Evolutionary conservation across 805 yeast genomes (phyloP).

Genomic region (Wickerhamiella nectarea): DNA sequence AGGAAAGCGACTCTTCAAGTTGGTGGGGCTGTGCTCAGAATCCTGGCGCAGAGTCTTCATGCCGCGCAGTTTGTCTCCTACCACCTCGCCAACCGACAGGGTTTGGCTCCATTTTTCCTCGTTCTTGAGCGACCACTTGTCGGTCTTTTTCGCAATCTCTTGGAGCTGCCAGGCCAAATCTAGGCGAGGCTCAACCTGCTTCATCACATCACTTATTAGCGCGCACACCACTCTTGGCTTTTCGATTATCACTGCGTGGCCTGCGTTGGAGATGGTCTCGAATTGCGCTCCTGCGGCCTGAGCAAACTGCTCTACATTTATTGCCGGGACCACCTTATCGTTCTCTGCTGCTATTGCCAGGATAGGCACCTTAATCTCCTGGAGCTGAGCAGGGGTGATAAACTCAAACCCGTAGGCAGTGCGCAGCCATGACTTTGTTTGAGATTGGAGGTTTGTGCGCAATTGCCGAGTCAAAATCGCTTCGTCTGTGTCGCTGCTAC

Average conservation of each 20-base stretch:
- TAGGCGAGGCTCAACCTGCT: constrained; percentile 37
- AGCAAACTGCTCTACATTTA: constrained; percentile 24
- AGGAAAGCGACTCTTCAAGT: constrained; percentile 37
- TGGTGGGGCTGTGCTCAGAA: constrained; percentile 49
- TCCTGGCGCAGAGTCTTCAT: constrained; percentile 64
- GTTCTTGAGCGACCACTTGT: constrained; percentile 69
- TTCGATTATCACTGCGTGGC: constrained; percentile 51
- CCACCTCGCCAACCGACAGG: constrained; percentile 31
- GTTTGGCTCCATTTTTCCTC: constrained; percentile 56
- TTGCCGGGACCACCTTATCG: constrained; percentile 43
- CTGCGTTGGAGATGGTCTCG: constrained; percentile 31
- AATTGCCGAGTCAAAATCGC: constrained; percentile 43
- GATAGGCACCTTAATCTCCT: constrained; percentile 30
- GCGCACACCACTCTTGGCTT: constrained; percentile 48
- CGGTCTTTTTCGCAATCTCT: constrained; percentile 37
- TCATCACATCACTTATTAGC: constrained; percentile 39
- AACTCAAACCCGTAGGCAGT: constrained; percentile 40
- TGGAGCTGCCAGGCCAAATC: constrained; percentile 61
- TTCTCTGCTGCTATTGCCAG: constrained; percentile 45
- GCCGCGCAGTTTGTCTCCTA: constrained; percentile 38
- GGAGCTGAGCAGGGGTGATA: constrained; percentile 34
- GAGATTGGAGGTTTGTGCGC: constrained; percentile 56
- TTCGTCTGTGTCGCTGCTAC: constrained; percentile 23
- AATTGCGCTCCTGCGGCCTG: constrained; percentile 17
- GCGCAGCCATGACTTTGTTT: constrained; percentile 39